Conservation (phyloP, 495 filamentous ascomycete genomes). For the Aspergillus biplanus region DNA sequence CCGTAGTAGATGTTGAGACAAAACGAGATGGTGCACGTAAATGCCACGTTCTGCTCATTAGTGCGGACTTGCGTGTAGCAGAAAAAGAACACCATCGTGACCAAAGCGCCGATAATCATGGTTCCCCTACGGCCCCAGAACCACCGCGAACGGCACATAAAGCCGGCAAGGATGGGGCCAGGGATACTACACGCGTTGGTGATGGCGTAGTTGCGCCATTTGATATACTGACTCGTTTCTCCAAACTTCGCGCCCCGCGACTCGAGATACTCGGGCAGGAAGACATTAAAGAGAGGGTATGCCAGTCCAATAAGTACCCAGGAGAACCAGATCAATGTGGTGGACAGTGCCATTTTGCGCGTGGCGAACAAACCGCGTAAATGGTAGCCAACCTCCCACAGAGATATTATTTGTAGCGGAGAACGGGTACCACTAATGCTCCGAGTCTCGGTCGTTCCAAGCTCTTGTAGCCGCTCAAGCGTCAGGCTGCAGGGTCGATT, state of each 20-base stretch:
- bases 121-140: conserved; percentile 65
- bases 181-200: conserved; percentile 66
- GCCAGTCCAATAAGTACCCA: conserved; percentile 73
- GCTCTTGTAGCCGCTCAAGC: conserved; percentile 52
- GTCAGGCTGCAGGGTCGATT: conserved; percentile 66
- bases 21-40: conserved; percentile 68
- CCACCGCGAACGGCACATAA: conserved; percentile 59
- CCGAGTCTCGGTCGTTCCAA: conserved; percentile 23
- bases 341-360: conserved; percentile 61
- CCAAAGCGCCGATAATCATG: conserved; percentile 64
- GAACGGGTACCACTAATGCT: conserved; percentile 38
- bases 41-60: conserved; percentile 61
- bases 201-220: conserved; percentile 74
- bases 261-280: conserved; percentile 57
- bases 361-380: conserved; percentile 67
- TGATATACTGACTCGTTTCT: conserved; percentile 51
- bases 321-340: conserved; percentile 66
- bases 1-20: conserved; percentile 74
- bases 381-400: conserved; percentile 57
- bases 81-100: conserved; percentile 71
- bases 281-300: conserved; percentile 73
- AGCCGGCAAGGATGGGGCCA: conserved; percentile 66
- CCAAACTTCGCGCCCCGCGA: conserved; percentile 52
- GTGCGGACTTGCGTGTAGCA: conserved; percentile 67
- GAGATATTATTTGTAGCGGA: conserved; percentile 43